These are phyloP conservation scores for Lodderomyces jiufengensis DNA, from an alignment of 1,139 yeast genomes.

Conservation along the genomic window DNA sequence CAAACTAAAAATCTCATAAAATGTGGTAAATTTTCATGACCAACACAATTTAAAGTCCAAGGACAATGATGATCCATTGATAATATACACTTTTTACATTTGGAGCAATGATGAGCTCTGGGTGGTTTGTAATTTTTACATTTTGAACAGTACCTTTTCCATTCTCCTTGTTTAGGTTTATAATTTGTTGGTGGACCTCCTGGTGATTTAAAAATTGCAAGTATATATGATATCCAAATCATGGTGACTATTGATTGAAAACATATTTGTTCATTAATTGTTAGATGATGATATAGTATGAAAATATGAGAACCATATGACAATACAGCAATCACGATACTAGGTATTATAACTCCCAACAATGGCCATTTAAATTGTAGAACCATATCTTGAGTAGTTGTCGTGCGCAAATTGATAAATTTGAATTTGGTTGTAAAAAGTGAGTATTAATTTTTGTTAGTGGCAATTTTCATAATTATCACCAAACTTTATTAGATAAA, in stretches of 20 bases:
- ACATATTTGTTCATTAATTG: slow-evolving; percentile 37
- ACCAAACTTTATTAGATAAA: background rate
- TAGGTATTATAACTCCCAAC: slow-evolving; percentile 47
- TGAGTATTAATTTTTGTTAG: slow-evolving; percentile 4
- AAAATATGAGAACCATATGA: slow-evolving; percentile 66
- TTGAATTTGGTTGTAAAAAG: background rate
- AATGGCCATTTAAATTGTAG: slow-evolving; percentile 52
- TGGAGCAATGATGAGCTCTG: slow-evolving; percentile 84
- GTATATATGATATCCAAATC: slow-evolving; percentile 69
- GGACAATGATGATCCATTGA: slow-evolving; percentile 95
- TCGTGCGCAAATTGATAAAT: background rate
- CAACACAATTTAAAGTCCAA: slow-evolving; percentile 91
- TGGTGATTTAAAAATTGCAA: slow-evolving; percentile 56
- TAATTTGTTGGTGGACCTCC: slow-evolving; percentile 52
- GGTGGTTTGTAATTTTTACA: slow-evolving; percentile 93
- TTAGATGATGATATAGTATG: slow-evolving; percentile 46
- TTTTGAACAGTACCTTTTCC: slow-evolving; percentile 48
- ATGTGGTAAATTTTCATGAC: slow-evolving; percentile 76
- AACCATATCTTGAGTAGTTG: slow-evolving; percentile 20
- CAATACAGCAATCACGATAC: slow-evolving; percentile 51
- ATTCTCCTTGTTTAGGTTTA: slow-evolving; percentile 26
- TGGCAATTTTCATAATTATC: slow-evolving; percentile 8
- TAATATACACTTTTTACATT: slow-evolving; percentile 66
- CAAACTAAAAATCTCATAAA: slow-evolving; percentile 74
- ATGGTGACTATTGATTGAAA: slow-evolving; percentile 49